Conservation (phyloP, 306 rosid species). For the Fragaria ananassa region DNA sequence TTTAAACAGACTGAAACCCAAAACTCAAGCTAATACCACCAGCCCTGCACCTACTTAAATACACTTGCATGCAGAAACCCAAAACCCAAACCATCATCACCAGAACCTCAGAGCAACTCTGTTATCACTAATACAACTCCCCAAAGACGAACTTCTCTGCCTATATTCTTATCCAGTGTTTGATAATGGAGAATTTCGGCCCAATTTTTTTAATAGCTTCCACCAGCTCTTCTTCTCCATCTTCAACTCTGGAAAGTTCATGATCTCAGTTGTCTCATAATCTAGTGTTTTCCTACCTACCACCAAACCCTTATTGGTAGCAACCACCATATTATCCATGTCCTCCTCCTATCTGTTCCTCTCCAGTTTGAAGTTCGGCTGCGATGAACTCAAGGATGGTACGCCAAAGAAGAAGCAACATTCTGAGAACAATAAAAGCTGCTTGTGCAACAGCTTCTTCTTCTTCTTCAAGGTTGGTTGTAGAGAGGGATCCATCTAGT, state of each 20-base stretch:
- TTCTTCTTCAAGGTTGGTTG: background rate
- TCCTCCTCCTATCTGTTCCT: background rate
- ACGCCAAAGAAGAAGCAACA: background rate
- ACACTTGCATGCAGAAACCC: background rate
- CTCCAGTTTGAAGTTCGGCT: conserved; percentile 4
- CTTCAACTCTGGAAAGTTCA: conserved; percentile 2
- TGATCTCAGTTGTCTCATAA: background rate
- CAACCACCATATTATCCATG: background rate
- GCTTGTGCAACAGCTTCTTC: conserved; percentile 10
- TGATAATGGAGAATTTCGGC: conserved; percentile 27
- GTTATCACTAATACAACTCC: background rate
- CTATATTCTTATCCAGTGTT: background rate
- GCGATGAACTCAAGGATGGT: background rate
- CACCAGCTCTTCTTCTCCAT: background rate
- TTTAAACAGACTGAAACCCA: background rate
- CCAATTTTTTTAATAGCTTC: background rate
- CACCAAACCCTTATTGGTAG: background rate
- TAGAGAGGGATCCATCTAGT: background rate
- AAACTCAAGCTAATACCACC: background rate
- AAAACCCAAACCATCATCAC: background rate
- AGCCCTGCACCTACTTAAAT: background rate
- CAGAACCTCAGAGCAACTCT: background rate
- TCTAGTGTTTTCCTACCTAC: background rate
- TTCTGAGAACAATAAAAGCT: background rate
- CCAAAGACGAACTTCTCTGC: background rate